Evolutionary conservation across 164 flowering plant genomes (phyloP).

Genomic region (Magnolia sinica): DNA sequence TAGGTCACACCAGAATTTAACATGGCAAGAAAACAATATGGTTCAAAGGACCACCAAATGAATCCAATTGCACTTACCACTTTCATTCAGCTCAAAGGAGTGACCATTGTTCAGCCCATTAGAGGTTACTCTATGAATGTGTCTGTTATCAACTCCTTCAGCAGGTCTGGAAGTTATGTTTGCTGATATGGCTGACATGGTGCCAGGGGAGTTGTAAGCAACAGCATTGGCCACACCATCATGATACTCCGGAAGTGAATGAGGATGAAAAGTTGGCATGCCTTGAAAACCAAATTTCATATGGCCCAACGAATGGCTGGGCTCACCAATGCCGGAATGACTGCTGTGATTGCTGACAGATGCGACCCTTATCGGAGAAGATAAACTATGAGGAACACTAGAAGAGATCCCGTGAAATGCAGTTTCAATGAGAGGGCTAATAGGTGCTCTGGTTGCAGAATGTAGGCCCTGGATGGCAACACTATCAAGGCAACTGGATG

Average conservation of each 20-base stretch:
- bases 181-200: conserved; percentile 29
- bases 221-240: conserved; percentile 39
- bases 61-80: conserved; percentile 30
- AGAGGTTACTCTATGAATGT: conserved; percentile 34
- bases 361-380: conserved; percentile 38
- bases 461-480: conserved; percentile 34
- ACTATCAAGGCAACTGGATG: conserved; percentile 42
- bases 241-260: conserved; percentile 67
- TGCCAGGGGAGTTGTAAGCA: conserved; percentile 39
- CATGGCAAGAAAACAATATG: no score
- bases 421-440: conserved; percentile 36
- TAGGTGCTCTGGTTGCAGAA: conserved; percentile 29
- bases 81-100: conserved; percentile 41
- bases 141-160: conserved; percentile 43
- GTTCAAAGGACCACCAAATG: neutral
- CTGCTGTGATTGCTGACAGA: conserved; percentile 24
- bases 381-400: conserved; percentile 49
- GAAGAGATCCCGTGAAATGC: conserved; percentile 39
- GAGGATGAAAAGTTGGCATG: conserved; percentile 22
- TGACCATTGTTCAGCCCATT: conserved; percentile 31
- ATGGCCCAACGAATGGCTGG: conserved; percentile 35
- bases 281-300: conserved; percentile 42
- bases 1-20: neutral
- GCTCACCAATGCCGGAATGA: conserved; percentile 37
- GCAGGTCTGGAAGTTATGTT: conserved; percentile 29